phyloP scores from a whole-genome alignment of 1,284 basidiomycete genomes.

The Rhodotorula sp. region DNA sequence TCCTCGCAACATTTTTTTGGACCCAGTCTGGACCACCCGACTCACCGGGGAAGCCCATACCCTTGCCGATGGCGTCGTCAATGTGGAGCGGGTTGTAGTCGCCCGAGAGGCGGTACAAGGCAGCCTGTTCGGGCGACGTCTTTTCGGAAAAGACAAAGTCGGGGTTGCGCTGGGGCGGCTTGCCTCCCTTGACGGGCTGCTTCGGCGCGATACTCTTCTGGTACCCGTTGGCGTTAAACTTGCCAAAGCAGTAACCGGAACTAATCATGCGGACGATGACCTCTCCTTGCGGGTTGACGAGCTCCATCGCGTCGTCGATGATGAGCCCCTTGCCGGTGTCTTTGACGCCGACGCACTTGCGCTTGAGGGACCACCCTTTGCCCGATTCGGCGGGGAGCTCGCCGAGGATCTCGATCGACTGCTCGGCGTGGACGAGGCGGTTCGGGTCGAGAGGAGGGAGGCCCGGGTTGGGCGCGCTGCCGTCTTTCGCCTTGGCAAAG shows the following conservation, averaged over 20 bases:
- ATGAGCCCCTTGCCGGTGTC: conserved; percentile 81
- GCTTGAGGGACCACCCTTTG: conserved; percentile 64
- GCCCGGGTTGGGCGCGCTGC: conserved; percentile 29
- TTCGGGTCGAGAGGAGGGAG: conserved; percentile 48
- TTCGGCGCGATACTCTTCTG: conserved; percentile 67
- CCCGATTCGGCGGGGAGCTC: conserved; percentile 57
- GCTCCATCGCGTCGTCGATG: conserved; percentile 61
- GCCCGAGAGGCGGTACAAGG: conserved; percentile 66
- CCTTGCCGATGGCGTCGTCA: conserved; percentile 52
- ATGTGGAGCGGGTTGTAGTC: conserved; percentile 84
- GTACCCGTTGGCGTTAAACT: conserved; percentile 61
- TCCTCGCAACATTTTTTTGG: too few species aligned
- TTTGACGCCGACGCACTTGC: conserved; percentile 61
- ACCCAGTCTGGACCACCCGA: too few species aligned
- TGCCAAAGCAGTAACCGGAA: conserved; percentile 48
- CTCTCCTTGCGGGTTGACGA: conserved; percentile 63
- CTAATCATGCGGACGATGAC: conserved; percentile 56
- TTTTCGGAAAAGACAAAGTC: conserved; percentile 67
- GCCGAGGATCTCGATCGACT: conserved; percentile 48
- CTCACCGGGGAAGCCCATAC: conserved; percentile 66
- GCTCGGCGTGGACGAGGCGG: conserved; percentile 50
- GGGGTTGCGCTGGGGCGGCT: conserved; percentile 59
- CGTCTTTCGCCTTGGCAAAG: conserved; percentile 42
- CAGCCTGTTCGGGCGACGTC: conserved; percentile 70
- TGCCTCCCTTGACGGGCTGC: conserved; percentile 61